Conservation (phyloP, 257 asterid genomes). For the Plantago ovata region DNA sequence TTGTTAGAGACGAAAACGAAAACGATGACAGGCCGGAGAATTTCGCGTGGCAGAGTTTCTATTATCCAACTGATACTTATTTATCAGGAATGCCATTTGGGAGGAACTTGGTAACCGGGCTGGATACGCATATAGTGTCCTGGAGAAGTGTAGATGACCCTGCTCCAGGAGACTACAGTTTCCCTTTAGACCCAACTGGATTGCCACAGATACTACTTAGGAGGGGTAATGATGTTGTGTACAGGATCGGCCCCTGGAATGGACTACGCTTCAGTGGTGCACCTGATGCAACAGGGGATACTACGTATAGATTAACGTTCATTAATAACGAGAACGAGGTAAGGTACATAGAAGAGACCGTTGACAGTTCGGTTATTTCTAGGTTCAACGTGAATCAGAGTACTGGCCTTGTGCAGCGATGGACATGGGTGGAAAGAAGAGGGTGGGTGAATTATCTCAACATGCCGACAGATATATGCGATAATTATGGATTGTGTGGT, state of each 20-base stretch:
- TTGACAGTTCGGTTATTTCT: conserved; percentile 11
- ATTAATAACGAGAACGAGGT: conserved; percentile 17
- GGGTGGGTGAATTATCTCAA: conserved; percentile 25
- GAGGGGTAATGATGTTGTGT: neutral
- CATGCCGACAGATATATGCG: conserved; percentile 33
- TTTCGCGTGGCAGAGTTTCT: conserved; percentile 48
- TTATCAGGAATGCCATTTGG: conserved; percentile 43
- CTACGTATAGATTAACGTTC: conserved; percentile 8
- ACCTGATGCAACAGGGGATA: conserved; percentile 9
- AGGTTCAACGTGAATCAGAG: conserved; percentile 10
- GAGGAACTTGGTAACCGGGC: conserved; percentile 22
- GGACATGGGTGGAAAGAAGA: conserved; percentile 28
- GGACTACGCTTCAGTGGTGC: conserved; percentile 34
- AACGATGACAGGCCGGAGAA: conserved; percentile 23
- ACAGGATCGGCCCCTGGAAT: conserved; percentile 40
- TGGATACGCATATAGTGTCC: conserved; percentile 27
- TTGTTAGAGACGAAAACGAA: conserved; percentile 30
- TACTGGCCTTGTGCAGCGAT: conserved; percentile 18
- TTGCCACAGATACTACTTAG: conserved; percentile 26
- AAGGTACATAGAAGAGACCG: conserved; percentile 1
- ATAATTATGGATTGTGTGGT: conserved; percentile 37
- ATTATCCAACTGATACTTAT: conserved; percentile 35
- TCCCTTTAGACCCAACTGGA: conserved; percentile 26
- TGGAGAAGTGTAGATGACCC: conserved; percentile 43
- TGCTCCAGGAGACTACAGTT: conserved; percentile 27